phyloP scores from a whole-genome alignment of 768 basidiomycete genomes.

The Lactarius deliciosus region DNA sequence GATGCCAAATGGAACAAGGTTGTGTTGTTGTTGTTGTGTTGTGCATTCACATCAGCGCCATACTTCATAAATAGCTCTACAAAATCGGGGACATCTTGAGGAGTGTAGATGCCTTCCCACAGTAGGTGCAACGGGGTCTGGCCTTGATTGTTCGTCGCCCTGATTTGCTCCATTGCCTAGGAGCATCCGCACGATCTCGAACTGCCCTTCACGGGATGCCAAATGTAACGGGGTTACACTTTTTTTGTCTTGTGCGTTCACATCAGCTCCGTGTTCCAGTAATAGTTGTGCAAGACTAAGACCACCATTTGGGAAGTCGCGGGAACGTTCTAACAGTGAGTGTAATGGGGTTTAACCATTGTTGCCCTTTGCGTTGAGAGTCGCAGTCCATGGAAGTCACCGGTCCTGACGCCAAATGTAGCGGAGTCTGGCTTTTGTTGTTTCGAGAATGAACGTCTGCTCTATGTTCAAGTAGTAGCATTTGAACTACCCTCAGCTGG shows the following conservation, averaged over 20 bases:
- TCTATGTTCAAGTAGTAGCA: too few relatives aligned
- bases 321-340: neutral
- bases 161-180: neutral
- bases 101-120: rapidly evolving
- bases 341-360: neutral
- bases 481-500: too few relatives aligned
- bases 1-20: neutral
- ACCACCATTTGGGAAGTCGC: neutral
- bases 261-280: neutral
- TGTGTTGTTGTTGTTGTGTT: neutral
- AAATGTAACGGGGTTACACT: neutral
- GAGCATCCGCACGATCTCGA: neutral
- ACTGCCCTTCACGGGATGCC: neutral
- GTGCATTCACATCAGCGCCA: neutral
- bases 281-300: neutral
- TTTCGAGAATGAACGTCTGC: too few relatives aligned
- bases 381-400: too few relatives aligned
- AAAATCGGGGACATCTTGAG: neutral
- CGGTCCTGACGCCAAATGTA: too few relatives aligned
- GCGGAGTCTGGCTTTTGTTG: too few relatives aligned
- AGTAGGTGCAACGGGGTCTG: neutral
- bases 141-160: neutral
- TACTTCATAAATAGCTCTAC: neutral
- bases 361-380: too few relatives aligned
- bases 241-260: neutral